These are phyloP conservation scores for Ophiocordyceps camponoti-floridani DNA, from an alignment of 2,329 filamentous ascomycete genomes.

Conservation along the genomic window DNA sequence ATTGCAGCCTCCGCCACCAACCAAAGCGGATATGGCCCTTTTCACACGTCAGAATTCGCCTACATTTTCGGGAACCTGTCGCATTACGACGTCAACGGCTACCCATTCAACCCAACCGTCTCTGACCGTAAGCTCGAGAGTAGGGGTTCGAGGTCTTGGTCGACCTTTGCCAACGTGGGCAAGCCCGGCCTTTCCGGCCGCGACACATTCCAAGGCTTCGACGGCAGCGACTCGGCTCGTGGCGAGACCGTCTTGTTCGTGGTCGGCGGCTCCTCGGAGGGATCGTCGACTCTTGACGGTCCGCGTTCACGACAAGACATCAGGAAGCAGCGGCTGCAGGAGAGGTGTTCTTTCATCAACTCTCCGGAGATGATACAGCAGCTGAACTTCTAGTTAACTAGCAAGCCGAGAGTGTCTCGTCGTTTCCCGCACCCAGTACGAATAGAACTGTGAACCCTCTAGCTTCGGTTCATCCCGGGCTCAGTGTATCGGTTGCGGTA, in stretches of 20 bases:
- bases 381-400: slow-evolving; percentile 15
- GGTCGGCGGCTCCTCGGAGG: slow-evolving; percentile 24
- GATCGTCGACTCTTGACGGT: slow-evolving; percentile 20
- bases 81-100: slow-evolving; percentile 19
- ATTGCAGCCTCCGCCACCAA: slow-evolving; percentile 16
- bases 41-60: slow-evolving; percentile 34
- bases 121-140: slow-evolving; percentile 20
- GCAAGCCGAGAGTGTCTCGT: background rate
- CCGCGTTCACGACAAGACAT: slow-evolving; percentile 15
- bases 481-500: no score
- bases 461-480: background rate
- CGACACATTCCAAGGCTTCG: slow-evolving; percentile 23
- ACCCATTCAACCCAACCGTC: slow-evolving; percentile 16
- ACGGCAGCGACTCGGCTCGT: slow-evolving; percentile 13
- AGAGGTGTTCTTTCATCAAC: slow-evolving; percentile 29
- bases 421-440: no score
- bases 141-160: slow-evolving; percentile 27
- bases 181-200: slow-evolving; percentile 11
- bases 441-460: background rate
- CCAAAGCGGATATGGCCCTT: slow-evolving; percentile 21
- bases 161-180: slow-evolving; percentile 23
- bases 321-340: slow-evolving; percentile 20
- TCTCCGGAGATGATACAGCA: slow-evolving; percentile 22
- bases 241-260: slow-evolving; percentile 18
- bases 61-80: slow-evolving; percentile 30